Percentiles rank a stretch among this genome's conserved stretches.
phyloP scores from a whole-genome alignment of 352 stramenopile genomes.

The Phytophthora palmivora region DNA sequence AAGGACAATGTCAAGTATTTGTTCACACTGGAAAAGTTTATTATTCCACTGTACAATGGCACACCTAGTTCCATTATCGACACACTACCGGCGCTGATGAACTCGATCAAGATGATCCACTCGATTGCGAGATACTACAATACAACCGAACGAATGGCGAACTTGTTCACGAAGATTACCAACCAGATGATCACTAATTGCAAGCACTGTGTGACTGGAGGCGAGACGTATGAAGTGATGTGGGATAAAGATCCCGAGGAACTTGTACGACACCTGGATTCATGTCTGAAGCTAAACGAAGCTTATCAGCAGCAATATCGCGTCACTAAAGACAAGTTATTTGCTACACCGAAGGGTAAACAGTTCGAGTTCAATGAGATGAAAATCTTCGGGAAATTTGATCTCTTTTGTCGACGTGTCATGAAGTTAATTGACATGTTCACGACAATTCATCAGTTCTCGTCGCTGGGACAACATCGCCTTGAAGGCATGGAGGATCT shows the following conservation, averaged over 20 bases:
- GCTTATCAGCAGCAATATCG: constrained; percentile 99
- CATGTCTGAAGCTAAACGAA: constrained; percentile 98
- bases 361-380: constrained; percentile 99
- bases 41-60: constrained; percentile 90
- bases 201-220: constrained; percentile 94
- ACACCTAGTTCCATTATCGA: constrained; percentile 98
- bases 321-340: constrained; percentile 97
- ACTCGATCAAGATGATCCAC: constrained; percentile 99
- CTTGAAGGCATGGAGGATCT: constrained; percentile 93
- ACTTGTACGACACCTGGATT: constrained; percentile 95
- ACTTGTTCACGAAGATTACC: constrained; percentile 98
- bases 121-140: constrained; percentile 99
- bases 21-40: constrained; percentile 98
- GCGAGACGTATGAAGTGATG: constrained; percentile 90
- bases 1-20: constrained; percentile 99
- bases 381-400: constrained; percentile 99
- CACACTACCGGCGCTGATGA: constrained; percentile 97
- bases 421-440: constrained; percentile 99
- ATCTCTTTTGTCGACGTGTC: constrained; percentile 97
- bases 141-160: constrained; percentile 97
- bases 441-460: constrained; percentile 98
- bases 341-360: constrained; percentile 95
- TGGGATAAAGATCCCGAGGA: constrained; percentile 96
- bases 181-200: constrained; percentile 99
- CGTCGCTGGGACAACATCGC: constrained; percentile 92